phyloP scores from a whole-genome alignment of 768 basidiomycete species.

The Tephrocybe sp. region DNA sequence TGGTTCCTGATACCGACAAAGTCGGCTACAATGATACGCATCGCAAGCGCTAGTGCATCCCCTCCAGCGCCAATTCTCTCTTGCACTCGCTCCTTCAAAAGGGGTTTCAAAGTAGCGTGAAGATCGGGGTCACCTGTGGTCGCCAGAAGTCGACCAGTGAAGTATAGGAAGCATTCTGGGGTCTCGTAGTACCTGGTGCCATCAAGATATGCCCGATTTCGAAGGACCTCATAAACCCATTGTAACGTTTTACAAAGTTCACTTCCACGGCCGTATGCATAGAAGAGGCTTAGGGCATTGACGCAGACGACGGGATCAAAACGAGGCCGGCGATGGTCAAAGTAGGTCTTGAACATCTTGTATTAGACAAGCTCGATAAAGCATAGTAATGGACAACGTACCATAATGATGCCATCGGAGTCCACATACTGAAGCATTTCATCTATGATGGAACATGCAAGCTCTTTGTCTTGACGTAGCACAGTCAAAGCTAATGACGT shows the following conservation, averaged over 20 bases:
- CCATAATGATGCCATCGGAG: constrained; percentile 50
- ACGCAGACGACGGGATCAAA: constrained; percentile 54
- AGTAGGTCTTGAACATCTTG: constrained; percentile 40
- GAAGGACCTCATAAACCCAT: constrained; percentile 49
- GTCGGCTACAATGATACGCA: constrained; percentile 48
- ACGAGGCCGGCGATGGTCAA: constrained; percentile 46
- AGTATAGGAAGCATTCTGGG: constrained; percentile 51
- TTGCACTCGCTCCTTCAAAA: constrained; percentile 42
- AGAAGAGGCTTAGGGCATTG: constrained; percentile 48
- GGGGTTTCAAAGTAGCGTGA: constrained; percentile 32
- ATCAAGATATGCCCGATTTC: constrained; percentile 50
- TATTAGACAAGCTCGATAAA: constrained; percentile 5
- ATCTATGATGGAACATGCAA: constrained; percentile 45
- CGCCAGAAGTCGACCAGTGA: constrained; percentile 42
- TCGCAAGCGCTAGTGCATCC: constrained; percentile 53
- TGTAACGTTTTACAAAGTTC: constrained; percentile 42
- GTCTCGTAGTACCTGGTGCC: constrained; percentile 56
- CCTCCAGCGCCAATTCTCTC: constrained; percentile 49
- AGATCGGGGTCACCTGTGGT: constrained; percentile 30
- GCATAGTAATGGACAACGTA: constrained; percentile 13
- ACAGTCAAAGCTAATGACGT: constrained; percentile 53
- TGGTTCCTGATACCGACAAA: constrained; percentile 38
- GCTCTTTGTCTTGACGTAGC: constrained; percentile 25
- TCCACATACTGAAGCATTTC: constrained; percentile 53
- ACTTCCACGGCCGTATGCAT: constrained; percentile 42